A percentile compares a stretch with the other conserved stretches of the same genome.
These are phyloP conservation scores for Aureobasidium subglaciale DNA, from an alignment of 2,329 filamentous ascomycete genomes.

Conservation along the genomic window DNA sequence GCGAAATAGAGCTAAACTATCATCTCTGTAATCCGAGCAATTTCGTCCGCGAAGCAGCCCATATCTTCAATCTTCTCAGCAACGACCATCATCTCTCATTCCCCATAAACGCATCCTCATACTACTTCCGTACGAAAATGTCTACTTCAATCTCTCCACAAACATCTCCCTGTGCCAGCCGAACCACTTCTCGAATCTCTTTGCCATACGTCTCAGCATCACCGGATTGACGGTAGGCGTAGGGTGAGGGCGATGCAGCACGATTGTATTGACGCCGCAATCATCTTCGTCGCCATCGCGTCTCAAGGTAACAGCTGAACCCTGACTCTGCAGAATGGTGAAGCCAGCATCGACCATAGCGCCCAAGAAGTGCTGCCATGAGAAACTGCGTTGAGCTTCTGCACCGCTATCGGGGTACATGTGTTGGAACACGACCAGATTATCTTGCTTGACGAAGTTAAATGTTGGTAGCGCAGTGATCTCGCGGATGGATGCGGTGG, in stretches of 20 bases:
- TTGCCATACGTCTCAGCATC: constrained; percentile 25
- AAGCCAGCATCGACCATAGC: constrained; percentile 19
- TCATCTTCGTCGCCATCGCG: background rate
- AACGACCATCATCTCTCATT: too few species aligned
- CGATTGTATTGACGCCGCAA: background rate
- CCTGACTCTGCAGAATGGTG: constrained; percentile 15
- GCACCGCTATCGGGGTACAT: background rate
- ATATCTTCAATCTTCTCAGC: too few species aligned
- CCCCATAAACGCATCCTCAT: too few species aligned
- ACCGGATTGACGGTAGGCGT: constrained; percentile 22
- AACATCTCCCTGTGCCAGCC: constrained; percentile 22
- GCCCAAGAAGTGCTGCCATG: constrained; percentile 18
- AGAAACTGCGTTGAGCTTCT: background rate
- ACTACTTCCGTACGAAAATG: too few species aligned
- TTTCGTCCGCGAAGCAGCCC: too few species aligned
- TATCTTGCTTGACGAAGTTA: background rate
- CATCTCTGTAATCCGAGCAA: too few species aligned
- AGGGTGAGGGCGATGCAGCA: constrained; percentile 28
- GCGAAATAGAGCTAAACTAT: too few species aligned
- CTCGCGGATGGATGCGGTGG: too few species aligned
- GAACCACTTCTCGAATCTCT: constrained; percentile 27
- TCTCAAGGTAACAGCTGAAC: constrained; percentile 18
- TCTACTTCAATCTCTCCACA: constrained; percentile 18
- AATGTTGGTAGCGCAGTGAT: background rate
- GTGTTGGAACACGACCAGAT: background rate